Percentiles rank a stretch among this genome's conserved stretches.
phyloP scores from a whole-genome alignment of 306 rosid species.

The Begonia fuchsioides region DNA sequence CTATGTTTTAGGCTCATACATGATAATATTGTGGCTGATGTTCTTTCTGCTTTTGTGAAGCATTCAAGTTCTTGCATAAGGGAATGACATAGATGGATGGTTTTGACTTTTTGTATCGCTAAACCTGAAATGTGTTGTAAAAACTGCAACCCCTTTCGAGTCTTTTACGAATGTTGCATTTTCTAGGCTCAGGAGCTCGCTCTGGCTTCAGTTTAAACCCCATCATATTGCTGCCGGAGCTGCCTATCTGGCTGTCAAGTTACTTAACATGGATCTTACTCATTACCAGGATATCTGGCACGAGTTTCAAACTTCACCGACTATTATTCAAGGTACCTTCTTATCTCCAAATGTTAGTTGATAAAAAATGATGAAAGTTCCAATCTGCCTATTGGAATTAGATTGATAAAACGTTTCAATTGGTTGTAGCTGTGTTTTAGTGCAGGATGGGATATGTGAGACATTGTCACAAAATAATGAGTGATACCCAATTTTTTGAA shows the following conservation, averaged over 20 bases:
- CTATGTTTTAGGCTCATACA: constrained; percentile 15
- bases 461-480: too few species aligned
- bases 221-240: constrained; percentile 98
- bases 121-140: constrained; percentile 13
- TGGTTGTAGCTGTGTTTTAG: too few species aligned
- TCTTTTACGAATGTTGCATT: constrained; percentile 8
- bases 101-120: constrained; percentile 26
- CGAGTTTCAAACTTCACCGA: constrained; percentile 82
- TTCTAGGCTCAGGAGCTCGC: constrained; percentile 89
- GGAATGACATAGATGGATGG: constrained; percentile 58
- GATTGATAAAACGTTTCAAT: too few species aligned
- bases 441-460: too few species aligned
- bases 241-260: constrained; percentile 73
- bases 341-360: background rate
- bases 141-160: constrained; percentile 4
- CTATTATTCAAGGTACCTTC: constrained; percentile 79
- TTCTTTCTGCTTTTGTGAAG: constrained; percentile 36
- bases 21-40: constrained; percentile 31
- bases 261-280: constrained; percentile 62
- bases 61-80: constrained; percentile 30
- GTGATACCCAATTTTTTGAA: too few species aligned
- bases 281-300: constrained; percentile 62
- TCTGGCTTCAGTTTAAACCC: constrained; percentile 97
- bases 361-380: too few species aligned
- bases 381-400: too few species aligned